phyloP scores from a whole-genome alignment of 2,329 filamentous ascomycete species.

The Colletotrichum graminicola region DNA sequence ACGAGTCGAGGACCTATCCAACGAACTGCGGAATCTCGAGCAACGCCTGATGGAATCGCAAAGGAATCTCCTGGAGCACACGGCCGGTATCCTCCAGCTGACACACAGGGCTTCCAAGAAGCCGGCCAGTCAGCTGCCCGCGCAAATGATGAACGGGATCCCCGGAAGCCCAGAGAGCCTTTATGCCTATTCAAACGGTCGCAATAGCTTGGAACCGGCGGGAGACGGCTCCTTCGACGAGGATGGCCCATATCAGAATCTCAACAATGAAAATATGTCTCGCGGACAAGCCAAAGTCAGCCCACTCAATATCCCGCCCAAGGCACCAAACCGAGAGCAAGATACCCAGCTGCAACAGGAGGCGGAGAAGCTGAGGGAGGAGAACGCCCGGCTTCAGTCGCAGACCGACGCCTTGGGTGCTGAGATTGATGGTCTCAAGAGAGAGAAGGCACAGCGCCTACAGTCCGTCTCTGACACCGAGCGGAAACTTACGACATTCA shows the following conservation, averaged over 20 bases:
- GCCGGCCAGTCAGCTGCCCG: slow-evolving; percentile 52
- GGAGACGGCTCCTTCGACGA: slow-evolving; percentile 79
- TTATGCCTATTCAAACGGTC: slow-evolving; percentile 74
- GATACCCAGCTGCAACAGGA: slow-evolving; percentile 63
- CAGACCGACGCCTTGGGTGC: slow-evolving; percentile 51
- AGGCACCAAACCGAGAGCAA: slow-evolving; percentile 68
- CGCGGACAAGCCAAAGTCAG: slow-evolving; percentile 53
- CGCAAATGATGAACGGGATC: slow-evolving; percentile 65
- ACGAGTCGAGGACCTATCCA: slow-evolving; percentile 87
- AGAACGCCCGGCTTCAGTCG: slow-evolving; percentile 52
- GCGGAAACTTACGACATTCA: slow-evolving; percentile 75
- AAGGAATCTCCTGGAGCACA: slow-evolving; percentile 85
- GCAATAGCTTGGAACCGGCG: slow-evolving; percentile 68
- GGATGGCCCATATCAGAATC: slow-evolving; percentile 77
- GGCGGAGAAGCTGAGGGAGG: slow-evolving; percentile 60
- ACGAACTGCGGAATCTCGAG: slow-evolving; percentile 84
- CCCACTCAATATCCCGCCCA: slow-evolving; percentile 68
- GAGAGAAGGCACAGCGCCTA: slow-evolving; percentile 54
- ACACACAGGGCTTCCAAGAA: slow-evolving; percentile 83
- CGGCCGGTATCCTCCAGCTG: slow-evolving; percentile 90
- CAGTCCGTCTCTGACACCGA: slow-evolving; percentile 72
- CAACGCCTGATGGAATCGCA: slow-evolving; percentile 81
- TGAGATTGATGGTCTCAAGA: slow-evolving; percentile 54
- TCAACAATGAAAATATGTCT: slow-evolving; percentile 51
- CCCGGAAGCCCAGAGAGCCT: slow-evolving; percentile 83